These are phyloP conservation scores for Blastobotrys niveus DNA, from an alignment of 1,139 yeast genomes.

Conservation along the genomic window DNA sequence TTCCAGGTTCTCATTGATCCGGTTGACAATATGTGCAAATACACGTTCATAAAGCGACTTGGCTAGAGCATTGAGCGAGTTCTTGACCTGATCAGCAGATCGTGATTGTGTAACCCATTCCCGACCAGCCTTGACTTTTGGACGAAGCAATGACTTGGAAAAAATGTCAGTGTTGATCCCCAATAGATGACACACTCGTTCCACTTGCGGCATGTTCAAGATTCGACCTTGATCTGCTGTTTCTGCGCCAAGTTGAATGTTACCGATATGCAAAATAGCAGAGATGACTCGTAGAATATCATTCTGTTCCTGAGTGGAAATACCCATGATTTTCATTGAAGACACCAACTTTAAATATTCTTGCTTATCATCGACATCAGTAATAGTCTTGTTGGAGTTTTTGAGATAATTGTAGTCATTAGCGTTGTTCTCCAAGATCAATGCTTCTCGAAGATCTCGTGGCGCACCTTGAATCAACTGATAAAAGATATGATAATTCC, in stretches of 20 bases:
- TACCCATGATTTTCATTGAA: slow-evolving; percentile 73
- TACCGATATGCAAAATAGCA: slow-evolving; percentile 77
- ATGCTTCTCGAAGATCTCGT: slow-evolving; percentile 42
- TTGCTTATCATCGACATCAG: slow-evolving; percentile 67
- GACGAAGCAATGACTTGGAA: slow-evolving; percentile 56
- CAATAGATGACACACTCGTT: slow-evolving; percentile 53
- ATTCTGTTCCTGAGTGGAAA: slow-evolving; percentile 49
- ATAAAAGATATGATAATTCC: slow-evolving; percentile 91
- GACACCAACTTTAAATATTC: slow-evolving; percentile 58
- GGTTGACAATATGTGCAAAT: slow-evolving; percentile 70
- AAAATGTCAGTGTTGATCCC: slow-evolving; percentile 59
- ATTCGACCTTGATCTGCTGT: slow-evolving; percentile 73
- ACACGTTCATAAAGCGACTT: slow-evolving; percentile 80
- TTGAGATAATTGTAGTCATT: slow-evolving; percentile 55
- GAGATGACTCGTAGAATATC: slow-evolving; percentile 67
- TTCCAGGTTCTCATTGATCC: slow-evolving; percentile 67
- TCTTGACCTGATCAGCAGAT: slow-evolving; percentile 73
- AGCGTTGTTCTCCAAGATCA: slow-evolving; percentile 42
- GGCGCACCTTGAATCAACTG: slow-evolving; percentile 72
- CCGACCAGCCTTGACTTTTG: slow-evolving; percentile 86
- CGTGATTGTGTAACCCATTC: slow-evolving; percentile 80
- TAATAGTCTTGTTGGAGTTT: slow-evolving; percentile 49
- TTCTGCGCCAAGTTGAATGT: slow-evolving; percentile 65
- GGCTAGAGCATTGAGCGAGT: slow-evolving; percentile 80
- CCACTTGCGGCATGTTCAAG: slow-evolving; percentile 47